phyloP scores from a whole-genome alignment of 2,329 filamentous ascomycete species.

The Calonectria montana region DNA sequence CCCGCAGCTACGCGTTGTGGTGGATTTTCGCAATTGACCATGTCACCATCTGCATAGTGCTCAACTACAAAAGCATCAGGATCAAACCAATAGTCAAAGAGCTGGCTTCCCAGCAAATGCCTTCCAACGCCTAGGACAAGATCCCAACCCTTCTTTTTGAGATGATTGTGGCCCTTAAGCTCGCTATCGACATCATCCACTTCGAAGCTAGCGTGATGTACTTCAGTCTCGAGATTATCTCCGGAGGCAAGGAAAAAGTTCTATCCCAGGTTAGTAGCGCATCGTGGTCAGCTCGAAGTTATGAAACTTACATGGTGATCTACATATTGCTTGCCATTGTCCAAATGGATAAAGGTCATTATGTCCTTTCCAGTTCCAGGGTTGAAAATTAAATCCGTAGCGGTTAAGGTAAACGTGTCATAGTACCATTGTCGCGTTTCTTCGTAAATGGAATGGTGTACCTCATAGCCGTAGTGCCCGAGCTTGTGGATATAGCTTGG shows the following conservation, averaged over 20 bases:
- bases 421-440: neutral
- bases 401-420: slow-evolving; percentile 53
- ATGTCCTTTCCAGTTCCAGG: neutral
- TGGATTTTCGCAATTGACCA: slow-evolving; percentile 60
- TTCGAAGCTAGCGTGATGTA: slow-evolving; percentile 48
- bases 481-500: slow-evolving; percentile 17
- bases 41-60: slow-evolving; percentile 72
- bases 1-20: neutral
- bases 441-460: slow-evolving; percentile 39
- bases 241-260: neutral
- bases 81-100: slow-evolving; percentile 12
- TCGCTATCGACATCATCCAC: slow-evolving; percentile 72
- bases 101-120: slow-evolving; percentile 63
- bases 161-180: slow-evolving; percentile 68
- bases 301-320: neutral
- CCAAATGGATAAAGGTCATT: neutral
- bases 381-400: slow-evolving; percentile 45
- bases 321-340: neutral
- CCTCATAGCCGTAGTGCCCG: slow-evolving; percentile 16
- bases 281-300: neutral
- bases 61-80: slow-evolving; percentile 53
- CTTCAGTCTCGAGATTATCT: neutral
- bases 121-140: slow-evolving; percentile 71
- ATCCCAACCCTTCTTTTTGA: slow-evolving; percentile 63
- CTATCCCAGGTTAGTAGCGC: neutral